Percentiles rank a stretch among this genome's conserved stretches.
phyloP scores from a whole-genome alignment of 2,329 filamentous ascomycete genomes.

The Zasmidium angulare region DNA sequence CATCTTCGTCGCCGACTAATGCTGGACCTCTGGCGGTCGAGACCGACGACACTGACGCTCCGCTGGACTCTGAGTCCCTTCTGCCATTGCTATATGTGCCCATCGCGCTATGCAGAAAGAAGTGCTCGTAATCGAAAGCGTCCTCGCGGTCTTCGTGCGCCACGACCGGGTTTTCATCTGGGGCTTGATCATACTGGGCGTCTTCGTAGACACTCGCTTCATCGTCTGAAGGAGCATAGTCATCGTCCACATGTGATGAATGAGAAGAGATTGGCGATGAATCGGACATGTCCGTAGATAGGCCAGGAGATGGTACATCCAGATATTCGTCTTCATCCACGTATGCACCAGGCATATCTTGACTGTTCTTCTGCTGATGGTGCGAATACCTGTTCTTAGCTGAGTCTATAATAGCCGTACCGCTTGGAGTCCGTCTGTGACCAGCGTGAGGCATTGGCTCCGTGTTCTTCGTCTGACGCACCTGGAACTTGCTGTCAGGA shows the following conservation, averaged over 20 bases:
- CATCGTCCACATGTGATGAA: slow-evolving; percentile 13
- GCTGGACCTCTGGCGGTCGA: slow-evolving; percentile 48
- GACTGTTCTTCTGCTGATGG: slow-evolving; percentile 21
- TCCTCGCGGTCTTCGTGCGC: slow-evolving; percentile 90
- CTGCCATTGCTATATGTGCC: slow-evolving; percentile 65
- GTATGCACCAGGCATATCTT: slow-evolving; percentile 11
- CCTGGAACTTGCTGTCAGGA: slow-evolving; percentile 16
- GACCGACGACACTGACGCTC: slow-evolving; percentile 47
- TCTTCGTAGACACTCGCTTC: slow-evolving; percentile 46
- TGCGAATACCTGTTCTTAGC: slow-evolving; percentile 29
- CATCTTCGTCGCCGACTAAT: slow-evolving; percentile 14
- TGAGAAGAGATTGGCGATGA: slow-evolving; percentile 26
- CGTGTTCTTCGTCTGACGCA: slow-evolving; percentile 3
- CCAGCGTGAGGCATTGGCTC: slow-evolving; percentile 2
- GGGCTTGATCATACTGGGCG: slow-evolving; percentile 33
- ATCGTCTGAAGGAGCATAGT: slow-evolving; percentile 24
- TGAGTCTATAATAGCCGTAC: slow-evolving; percentile 24
- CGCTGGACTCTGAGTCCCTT: slow-evolving; percentile 23
- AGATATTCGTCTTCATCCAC: slow-evolving; percentile 19
- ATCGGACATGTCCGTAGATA: slow-evolving; percentile 9
- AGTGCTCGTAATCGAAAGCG: slow-evolving; percentile 94
- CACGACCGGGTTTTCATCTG: slow-evolving; percentile 31
- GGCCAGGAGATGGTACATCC: slow-evolving; percentile 15
- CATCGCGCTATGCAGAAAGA: slow-evolving; percentile 90
- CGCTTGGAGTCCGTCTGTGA: slow-evolving; percentile 29